Evolutionary conservation across 495 filamentous ascomycete genomes (phyloP), one percentile per base, ranked within the genome.

Genomic region (Aspergillus taichungensis): DNA sequence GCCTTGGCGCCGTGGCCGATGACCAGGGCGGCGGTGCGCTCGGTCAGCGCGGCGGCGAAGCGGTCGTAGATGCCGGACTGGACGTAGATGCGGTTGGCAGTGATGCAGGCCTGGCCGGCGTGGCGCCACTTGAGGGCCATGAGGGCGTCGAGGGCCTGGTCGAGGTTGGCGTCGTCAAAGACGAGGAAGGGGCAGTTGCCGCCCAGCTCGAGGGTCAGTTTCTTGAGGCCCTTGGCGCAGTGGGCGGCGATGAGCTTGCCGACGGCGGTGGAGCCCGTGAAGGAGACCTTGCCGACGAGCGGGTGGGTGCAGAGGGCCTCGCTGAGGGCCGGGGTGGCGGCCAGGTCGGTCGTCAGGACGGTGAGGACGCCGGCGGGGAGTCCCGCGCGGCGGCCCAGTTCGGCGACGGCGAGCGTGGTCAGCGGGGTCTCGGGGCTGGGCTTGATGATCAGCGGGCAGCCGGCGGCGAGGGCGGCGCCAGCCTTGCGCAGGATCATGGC

Each of bases 131-230:
- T 85, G 31, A 78, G 67, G 1, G 71, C 61, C 50, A 83, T 79
- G 12, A 82, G 70, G 39, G 73, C 74, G 14, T 75, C 68, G 7
- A 80, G 62, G 4, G 83, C 80, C 40, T 76, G 68, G 12, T 84
- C 74, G 11, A 86, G 63, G 43, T 85, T 78, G 13, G 83, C 83
- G 57, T 88, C 84, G 39, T 85, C 78, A 53, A 88, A 87, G 6
- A 87, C 75, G 35, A 87, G 67, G 61, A 85, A 85, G 0, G 83
- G 84, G 36, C 82, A 84, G 59, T 88, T 87, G 5, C 84, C 84
- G 28, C 84, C 84, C 18, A 88, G 72, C 61, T 88, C 84, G 29
- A 87, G 76, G 2, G 79, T 83, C 8, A 84, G 57, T 50, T 87
- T 88, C 67, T 85, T 87, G 41, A 87, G 62, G 1, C 80, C 78